Percentiles rank a stretch among this genome's conserved stretches.
Conservation (phyloP, 1,284 basidiomycete genomes). For the Farysia itapuensis region DNA sequence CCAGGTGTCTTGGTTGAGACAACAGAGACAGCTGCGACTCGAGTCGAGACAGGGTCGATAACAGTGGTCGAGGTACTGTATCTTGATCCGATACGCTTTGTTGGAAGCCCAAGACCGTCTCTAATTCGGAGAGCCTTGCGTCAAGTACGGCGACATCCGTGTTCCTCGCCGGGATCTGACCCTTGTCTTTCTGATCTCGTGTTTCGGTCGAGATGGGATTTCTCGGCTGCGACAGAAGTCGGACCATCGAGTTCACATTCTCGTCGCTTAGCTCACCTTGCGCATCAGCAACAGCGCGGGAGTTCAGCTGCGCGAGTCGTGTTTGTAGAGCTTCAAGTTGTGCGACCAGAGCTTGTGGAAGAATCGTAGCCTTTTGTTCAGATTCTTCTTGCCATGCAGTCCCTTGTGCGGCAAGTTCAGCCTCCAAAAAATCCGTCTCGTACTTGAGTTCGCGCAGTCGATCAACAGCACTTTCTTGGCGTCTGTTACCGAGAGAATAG, state of each 20-base stretch:
- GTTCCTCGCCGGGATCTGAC: neutral
- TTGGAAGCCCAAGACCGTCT: constrained; percentile 31
- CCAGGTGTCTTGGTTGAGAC: constrained; percentile 92
- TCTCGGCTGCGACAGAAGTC: neutral
- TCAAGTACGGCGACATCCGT: constrained; percentile 16
- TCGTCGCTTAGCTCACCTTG: neutral
- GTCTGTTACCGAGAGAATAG: constrained; percentile 6
- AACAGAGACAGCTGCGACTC: constrained; percentile 83
- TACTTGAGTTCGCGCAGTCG: constrained; percentile 31
- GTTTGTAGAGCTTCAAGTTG: constrained; percentile 24
- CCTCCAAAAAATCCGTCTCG: constrained; percentile 30
- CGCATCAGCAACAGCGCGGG: neutral
- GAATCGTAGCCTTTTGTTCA: constrained; percentile 6
- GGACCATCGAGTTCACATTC: neutral
- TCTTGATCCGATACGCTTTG: constrained; percentile 36
- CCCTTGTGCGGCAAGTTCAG: constrained; percentile 7
- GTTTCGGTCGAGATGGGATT: neutral
- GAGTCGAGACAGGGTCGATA: constrained; percentile 77
- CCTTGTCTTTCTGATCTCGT: neutral
- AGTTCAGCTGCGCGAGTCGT: constrained; percentile 11
- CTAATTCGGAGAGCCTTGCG: constrained; percentile 28
- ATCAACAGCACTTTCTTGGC: constrained; percentile 15
- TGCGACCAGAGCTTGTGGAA: constrained; percentile 3
- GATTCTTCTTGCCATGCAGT: neutral
- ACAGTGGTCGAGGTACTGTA: constrained; percentile 67